Evolutionary conservation across 441 rosid species (phyloP).

Genomic region (Euphorbia schlechtendalii): DNA sequence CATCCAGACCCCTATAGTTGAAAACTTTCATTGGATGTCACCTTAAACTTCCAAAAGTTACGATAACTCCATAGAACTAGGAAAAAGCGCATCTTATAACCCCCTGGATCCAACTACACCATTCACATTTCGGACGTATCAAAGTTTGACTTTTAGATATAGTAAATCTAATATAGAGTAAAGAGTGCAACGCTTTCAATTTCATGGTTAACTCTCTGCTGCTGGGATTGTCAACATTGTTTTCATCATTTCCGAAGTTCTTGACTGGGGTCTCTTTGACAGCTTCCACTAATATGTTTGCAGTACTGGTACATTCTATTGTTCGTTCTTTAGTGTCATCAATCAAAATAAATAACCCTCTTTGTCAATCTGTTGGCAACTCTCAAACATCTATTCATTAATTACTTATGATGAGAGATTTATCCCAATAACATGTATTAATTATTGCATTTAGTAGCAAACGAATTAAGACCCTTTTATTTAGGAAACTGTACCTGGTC

Average conservation of each 20-base stretch:
- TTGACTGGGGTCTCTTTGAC: constrained; percentile 10
- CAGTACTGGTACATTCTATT: neutral
- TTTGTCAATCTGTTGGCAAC: constrained; percentile 12
- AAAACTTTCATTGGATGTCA: too few relatives aligned
- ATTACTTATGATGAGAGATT: constrained; percentile 13
- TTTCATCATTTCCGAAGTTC: constrained; percentile 15
- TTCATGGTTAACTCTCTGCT: too few relatives aligned
- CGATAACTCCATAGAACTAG: too few relatives aligned
- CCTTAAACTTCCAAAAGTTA: too few relatives aligned
- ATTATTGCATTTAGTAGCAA: too few relatives aligned
- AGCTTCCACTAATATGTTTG: constrained; percentile 18
- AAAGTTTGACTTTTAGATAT: too few relatives aligned
- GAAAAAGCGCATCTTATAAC: too few relatives aligned
- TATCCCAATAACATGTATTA: neutral
- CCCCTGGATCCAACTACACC: too few relatives aligned
- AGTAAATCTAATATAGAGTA: too few relatives aligned
- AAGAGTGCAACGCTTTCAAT: too few relatives aligned
- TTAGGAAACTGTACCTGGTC: constrained; percentile 18
- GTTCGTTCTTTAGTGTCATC: constrained; percentile 18
- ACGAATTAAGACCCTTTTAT: neutral
- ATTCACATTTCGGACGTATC: too few relatives aligned
- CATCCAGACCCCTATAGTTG: too few relatives aligned
- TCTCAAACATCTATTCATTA: constrained; percentile 1
- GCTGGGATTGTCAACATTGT: constrained; percentile 1
- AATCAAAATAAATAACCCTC: constrained; percentile 7